Percentiles rank a stretch among this genome's conserved stretches.
phyloP scores from a whole-genome alignment of 345 rosid species.

The Populus alba region DNA sequence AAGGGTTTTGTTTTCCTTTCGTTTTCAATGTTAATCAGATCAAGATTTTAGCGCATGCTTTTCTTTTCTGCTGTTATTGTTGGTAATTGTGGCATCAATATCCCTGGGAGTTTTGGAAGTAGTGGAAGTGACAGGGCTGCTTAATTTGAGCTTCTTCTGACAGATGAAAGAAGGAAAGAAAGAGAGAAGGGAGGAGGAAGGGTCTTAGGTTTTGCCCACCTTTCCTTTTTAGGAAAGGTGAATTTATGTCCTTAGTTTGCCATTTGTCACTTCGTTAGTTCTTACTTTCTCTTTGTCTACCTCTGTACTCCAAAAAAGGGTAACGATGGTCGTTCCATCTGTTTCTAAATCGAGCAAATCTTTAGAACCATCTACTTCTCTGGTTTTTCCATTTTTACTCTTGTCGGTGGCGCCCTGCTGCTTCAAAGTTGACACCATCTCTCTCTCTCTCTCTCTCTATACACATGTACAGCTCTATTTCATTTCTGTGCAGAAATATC shows the following conservation, averaged over 20 bases:
- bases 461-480: too few relatives aligned
- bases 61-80: background rate
- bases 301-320: background rate
- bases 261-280: conserved; percentile 4
- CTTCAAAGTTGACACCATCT: background rate
- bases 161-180: conserved; percentile 3
- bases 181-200: background rate
- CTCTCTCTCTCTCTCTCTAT: too few relatives aligned
- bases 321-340: background rate
- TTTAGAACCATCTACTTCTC: background rate
- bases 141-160: conserved; percentile 3
- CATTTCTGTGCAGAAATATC: too few relatives aligned
- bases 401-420: background rate
- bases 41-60: background rate
- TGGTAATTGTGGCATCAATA: too few relatives aligned
- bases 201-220: background rate
- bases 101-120: background rate
- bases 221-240: conserved; percentile 8
- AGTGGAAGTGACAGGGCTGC: conserved; percentile 13
- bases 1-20: too few relatives aligned
- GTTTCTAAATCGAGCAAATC: background rate
- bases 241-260: conserved; percentile 6
- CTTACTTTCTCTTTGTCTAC: too few relatives aligned
- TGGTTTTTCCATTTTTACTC: background rate
- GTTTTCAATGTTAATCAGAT: background rate